phyloP scores from a whole-genome alignment of 2,329 filamentous ascomycete species.

The Beauveria asiatica region DNA sequence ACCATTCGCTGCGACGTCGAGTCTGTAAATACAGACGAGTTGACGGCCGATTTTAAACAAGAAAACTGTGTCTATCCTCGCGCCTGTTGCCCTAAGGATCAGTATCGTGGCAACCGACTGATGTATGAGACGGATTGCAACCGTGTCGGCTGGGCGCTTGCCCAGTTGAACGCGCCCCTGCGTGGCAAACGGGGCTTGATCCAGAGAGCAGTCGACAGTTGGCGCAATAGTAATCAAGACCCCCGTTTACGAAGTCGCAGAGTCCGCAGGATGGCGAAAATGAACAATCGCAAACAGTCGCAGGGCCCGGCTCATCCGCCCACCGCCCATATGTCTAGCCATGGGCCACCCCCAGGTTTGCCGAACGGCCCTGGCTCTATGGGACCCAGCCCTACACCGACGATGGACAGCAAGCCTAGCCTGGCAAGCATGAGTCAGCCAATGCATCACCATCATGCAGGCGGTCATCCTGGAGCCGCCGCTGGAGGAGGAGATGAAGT shows the following conservation, averaged over 20 bases:
- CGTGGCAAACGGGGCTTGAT: constrained; percentile 92
- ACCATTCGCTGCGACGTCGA: constrained; percentile 97
- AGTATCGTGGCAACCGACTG: constrained; percentile 90
- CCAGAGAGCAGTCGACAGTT: constrained; percentile 94
- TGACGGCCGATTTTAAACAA: constrained; percentile 85
- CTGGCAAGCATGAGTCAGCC: constrained; percentile 57
- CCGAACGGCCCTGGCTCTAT: constrained; percentile 54
- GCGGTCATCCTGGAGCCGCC: constrained; percentile 26
- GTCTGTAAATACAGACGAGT: constrained; percentile 82
- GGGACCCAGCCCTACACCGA: constrained; percentile 41
- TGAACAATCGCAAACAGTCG: constrained; percentile 69
- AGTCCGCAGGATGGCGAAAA: constrained; percentile 92
- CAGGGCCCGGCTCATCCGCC: constrained; percentile 50
- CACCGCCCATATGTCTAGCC: constrained; percentile 57
- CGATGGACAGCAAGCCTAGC: constrained; percentile 55
- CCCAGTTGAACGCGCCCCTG: constrained; percentile 82
- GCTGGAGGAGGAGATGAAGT: constrained; percentile 71
- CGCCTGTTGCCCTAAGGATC: constrained; percentile 88
- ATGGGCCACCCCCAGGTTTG: constrained; percentile 57
- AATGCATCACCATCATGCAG: constrained; percentile 58
- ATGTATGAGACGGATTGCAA: constrained; percentile 99
- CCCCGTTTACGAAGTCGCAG: constrained; percentile 81
- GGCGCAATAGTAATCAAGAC: constrained; percentile 98
- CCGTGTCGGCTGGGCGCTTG: constrained; percentile 97
- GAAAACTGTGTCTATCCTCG: constrained; percentile 98